Base-by-base conservation (phyloP, 805 yeast species). In the Metschnikowia colocasiae region DNA sequence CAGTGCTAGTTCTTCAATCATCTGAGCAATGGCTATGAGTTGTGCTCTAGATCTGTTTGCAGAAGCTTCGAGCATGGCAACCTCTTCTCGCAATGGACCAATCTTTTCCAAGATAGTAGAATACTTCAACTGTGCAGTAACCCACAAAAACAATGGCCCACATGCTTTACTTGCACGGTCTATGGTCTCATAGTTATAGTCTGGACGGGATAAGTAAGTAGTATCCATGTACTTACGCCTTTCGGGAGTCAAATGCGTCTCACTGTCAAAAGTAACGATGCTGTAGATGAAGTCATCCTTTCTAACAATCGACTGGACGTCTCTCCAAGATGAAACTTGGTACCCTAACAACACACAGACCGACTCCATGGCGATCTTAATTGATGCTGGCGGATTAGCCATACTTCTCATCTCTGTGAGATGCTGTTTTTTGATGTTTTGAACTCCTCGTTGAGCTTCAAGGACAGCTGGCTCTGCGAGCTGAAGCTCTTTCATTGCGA, bases 121-220 rank as follows among this genome's bases (percentile, higher is more conserved):
- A 59, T 85, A 92, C n/a, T 75, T 69, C n/a, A 90, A 71, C 53
- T 92, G 97, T 0, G 98, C 97, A 45, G 76, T 75, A 0, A 90
- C 91, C 98, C 98, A 92, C 51, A 82, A 83, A 16, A 86, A 59
- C 30, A 92, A 68, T 0, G 98, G 98, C 0, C 97, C 98, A 68
- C 97, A 89, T 0, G 97, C 97, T 59, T 87, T 89, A 63, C 95
- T 85, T 4, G 98, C 98, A 33, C 97, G 72, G 56, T 86, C 80
- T 0, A 88, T 96, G 0, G 86, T 67, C 40, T 83, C 90, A 56
- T 68, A 85, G 34, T 79, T 87, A 61, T 78, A 91, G 43, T 80
- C 84, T 0, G 82, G 77, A 45, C 81, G 69, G 0, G 83, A 69
- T 9, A 91, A 64, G 57, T 85, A 92, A 1, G 70, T 72, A 1